These are phyloP conservation scores for Kregervanrija pseudodelftensis DNA, from an alignment of 805 yeast genomes.

Conservation along the genomic window DNA sequence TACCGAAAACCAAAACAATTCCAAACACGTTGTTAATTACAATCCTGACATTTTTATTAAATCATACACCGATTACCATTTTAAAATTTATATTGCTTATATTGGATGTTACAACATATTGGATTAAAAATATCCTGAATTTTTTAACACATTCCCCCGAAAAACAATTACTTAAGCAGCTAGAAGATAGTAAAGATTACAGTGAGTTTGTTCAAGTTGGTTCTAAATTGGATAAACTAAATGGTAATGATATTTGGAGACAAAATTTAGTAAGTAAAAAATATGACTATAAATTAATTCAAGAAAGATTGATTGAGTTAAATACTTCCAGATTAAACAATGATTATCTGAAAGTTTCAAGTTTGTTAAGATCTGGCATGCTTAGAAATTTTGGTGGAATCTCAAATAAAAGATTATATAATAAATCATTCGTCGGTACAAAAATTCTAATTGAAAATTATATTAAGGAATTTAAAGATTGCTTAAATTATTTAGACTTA, in stretches of 20 bases:
- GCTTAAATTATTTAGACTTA: slow-evolving; percentile 38
- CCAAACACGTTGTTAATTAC: slow-evolving; percentile 5
- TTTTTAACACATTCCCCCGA: slow-evolving; percentile 9
- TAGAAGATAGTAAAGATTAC: slow-evolving; percentile 25
- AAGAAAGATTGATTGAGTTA: slow-evolving; percentile 61
- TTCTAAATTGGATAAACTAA: slow-evolving; percentile 38
- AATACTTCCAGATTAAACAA: slow-evolving; percentile 51
- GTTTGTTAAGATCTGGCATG: slow-evolving; percentile 72
- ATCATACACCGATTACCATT: slow-evolving; percentile 13
- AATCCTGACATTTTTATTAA: slow-evolving; percentile 4
- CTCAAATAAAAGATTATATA: slow-evolving; percentile 68
- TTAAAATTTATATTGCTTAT: slow-evolving; percentile 32
- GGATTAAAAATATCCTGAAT: slow-evolving; percentile 24
- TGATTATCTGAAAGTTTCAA: slow-evolving; percentile 53
- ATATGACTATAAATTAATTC: slow-evolving; percentile 78
- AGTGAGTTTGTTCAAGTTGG: slow-evolving; percentile 65
- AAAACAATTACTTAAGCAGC: slow-evolving; percentile 2
- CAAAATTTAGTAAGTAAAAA: slow-evolving; percentile 74
- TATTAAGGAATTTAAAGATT: slow-evolving; percentile 63
- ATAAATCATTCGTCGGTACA: slow-evolving; percentile 81
- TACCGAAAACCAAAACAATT: not conserved
- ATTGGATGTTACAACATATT: slow-evolving; percentile 35
- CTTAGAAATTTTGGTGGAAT: slow-evolving; percentile 90
- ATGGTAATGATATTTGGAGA: slow-evolving; percentile 62
- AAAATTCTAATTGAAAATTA: slow-evolving; percentile 84